Conservation (phyloP, 352 stramenopile genomes). For the Phytophthora ohioensis region DNA sequence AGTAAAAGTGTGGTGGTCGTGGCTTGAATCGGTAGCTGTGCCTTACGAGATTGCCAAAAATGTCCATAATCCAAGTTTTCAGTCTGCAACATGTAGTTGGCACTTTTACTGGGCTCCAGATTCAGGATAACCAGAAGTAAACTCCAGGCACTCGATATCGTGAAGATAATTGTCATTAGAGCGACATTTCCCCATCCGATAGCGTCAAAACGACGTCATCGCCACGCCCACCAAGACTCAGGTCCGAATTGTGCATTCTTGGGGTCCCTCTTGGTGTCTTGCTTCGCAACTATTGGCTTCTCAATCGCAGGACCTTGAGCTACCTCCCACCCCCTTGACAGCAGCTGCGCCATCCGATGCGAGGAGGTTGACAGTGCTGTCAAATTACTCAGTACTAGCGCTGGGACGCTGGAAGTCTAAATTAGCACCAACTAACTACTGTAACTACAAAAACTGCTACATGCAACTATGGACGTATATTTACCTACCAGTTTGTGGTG, state of each 20-base stretch:
- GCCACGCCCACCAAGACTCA: slow-evolving; percentile 19
- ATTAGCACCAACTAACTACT: not conserved
- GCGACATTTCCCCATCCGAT: slow-evolving; percentile 28
- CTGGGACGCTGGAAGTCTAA: not conserved
- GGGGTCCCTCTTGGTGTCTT: not conserved
- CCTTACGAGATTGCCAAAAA: slow-evolving; percentile 19
- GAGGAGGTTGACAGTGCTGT: not conserved
- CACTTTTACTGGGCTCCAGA: slow-evolving; percentile 37
- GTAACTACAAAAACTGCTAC: not conserved
- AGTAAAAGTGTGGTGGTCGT: slow-evolving; percentile 10
- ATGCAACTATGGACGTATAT: not conserved
- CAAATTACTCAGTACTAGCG: not conserved
- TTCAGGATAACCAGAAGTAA: slow-evolving; percentile 49
- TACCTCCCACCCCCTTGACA: slow-evolving; percentile 15
- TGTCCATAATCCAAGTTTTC: not conserved
- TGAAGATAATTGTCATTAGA: slow-evolving; percentile 25
- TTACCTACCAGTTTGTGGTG: not conserved
- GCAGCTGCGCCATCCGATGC: not conserved
- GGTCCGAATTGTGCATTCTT: not conserved
- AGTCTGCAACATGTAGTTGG: slow-evolving; percentile 50
- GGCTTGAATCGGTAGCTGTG: not conserved
- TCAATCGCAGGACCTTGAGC: slow-evolving; percentile 2
- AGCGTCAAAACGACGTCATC: slow-evolving; percentile 16
- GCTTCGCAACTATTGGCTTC: not conserved
- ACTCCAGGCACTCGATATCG: slow-evolving; percentile 38